Conservation (phyloP, 257 asterid genomes). For the Nicotiana benthamiana region DNA sequence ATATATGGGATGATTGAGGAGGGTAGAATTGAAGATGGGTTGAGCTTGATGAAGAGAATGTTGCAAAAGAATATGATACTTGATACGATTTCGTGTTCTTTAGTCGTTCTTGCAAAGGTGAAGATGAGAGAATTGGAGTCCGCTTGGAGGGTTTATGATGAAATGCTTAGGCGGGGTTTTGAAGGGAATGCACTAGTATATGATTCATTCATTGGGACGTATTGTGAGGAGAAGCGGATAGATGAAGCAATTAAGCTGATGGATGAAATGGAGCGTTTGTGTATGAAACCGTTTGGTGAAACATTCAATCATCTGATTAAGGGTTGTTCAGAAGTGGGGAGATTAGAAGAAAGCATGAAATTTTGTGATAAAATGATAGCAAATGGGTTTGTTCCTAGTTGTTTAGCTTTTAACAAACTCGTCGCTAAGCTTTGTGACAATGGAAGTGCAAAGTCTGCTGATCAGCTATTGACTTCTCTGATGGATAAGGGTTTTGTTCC, state of each 20-base stretch:
- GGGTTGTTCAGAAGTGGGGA: slow-evolving; percentile 45
- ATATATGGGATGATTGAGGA: slow-evolving; percentile 50
- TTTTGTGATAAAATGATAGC: slow-evolving; percentile 46
- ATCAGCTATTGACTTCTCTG: slow-evolving; percentile 49
- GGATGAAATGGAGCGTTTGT: slow-evolving; percentile 44
- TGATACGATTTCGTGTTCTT: slow-evolving; percentile 50
- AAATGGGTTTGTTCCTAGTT: slow-evolving; percentile 42
- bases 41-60: slow-evolving; percentile 47
- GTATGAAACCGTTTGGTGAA: slow-evolving; percentile 46
- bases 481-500: slow-evolving; percentile 57
- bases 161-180: slow-evolving; percentile 70
- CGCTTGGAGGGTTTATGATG: slow-evolving; percentile 47
- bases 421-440: slow-evolving; percentile 41
- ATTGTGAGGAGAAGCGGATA: slow-evolving; percentile 43
- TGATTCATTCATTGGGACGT: slow-evolving; percentile 41
- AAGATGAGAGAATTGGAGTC: slow-evolving; percentile 51
- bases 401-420: slow-evolving; percentile 39
- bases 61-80: slow-evolving; percentile 55
- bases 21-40: slow-evolving; percentile 45
- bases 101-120: slow-evolving; percentile 61
- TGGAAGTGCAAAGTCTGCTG: slow-evolving; percentile 44
- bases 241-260: slow-evolving; percentile 42
- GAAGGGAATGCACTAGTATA: slow-evolving; percentile 52
- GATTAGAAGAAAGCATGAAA: slow-evolving; percentile 44
- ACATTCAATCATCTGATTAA: slow-evolving; percentile 43